These are phyloP conservation scores for Beta vulgaris DNA, from an alignment of 148 eudicot genomes.

Conservation along the genomic window DNA sequence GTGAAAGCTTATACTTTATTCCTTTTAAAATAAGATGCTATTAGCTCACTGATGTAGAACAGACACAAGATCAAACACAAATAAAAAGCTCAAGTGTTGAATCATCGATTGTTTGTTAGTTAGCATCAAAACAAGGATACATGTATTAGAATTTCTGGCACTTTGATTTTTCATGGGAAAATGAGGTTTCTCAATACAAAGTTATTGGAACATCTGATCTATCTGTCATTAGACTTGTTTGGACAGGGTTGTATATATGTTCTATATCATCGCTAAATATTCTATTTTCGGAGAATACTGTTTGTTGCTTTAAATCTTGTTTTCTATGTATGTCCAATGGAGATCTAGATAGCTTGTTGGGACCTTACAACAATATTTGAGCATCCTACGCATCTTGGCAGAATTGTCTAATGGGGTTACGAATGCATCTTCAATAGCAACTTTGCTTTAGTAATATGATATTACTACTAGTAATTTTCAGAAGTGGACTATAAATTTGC, in stretches of 20 bases:
- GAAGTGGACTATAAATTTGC: neutral
- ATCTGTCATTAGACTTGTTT: neutral
- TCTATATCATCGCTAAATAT: neutral
- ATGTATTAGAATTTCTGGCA: neutral
- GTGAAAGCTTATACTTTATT: neutral
- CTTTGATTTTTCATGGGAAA: neutral
- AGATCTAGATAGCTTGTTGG: neutral
- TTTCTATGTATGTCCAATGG: neutral
- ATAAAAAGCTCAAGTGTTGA: neutral
- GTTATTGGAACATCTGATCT: neutral
- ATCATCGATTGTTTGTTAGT: neutral
- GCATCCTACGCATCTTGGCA: neutral
- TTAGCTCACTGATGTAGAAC: neutral
- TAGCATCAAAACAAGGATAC: neutral
- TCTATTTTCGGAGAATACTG: no score
- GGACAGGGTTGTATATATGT: neutral
- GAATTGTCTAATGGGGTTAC: neutral
- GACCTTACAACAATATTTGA: neutral
- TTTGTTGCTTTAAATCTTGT: neutral
- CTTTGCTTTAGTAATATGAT: neutral
- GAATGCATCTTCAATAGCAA: neutral
- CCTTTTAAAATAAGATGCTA: no score
- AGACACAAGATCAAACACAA: neutral
- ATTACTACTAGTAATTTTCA: neutral
- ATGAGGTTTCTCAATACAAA: neutral